These are phyloP conservation scores for Candida piceae DNA, from an alignment of 805 yeast genomes.

Conservation along the genomic window DNA sequence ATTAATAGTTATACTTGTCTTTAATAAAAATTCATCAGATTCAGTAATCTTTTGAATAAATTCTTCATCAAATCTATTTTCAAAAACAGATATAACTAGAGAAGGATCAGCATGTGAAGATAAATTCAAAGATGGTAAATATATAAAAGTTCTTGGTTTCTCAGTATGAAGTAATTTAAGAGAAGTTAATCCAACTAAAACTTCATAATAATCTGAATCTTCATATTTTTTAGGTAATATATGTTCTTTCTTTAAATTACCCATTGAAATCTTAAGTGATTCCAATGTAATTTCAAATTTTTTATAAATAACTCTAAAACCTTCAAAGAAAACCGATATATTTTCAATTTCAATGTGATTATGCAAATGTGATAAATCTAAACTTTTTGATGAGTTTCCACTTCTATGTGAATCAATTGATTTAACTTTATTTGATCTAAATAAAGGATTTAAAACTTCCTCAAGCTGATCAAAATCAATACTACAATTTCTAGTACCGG, in stretches of 20 bases:
- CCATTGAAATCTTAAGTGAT: slow-evolving; percentile 9
- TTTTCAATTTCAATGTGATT: slow-evolving; percentile 1
- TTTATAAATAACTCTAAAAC: slow-evolving; percentile 2
- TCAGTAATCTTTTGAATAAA: slow-evolving; percentile 7
- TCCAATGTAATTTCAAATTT: slow-evolving; percentile 2
- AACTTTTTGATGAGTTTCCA: no score
- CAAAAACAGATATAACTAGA: slow-evolving; percentile 3
- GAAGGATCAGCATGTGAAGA: slow-evolving; percentile 5
- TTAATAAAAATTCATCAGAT: slow-evolving; percentile 17
- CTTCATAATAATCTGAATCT: slow-evolving; percentile 7
- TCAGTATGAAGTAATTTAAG: slow-evolving; percentile 2
- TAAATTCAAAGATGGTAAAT: slow-evolving; percentile 14
- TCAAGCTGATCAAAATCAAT: slow-evolving; percentile 3
- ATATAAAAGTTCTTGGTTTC: slow-evolving; percentile 4
- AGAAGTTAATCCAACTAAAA: slow-evolving; percentile 9
- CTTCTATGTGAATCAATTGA: no score
- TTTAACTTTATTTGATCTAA: background rate
- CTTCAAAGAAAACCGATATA: slow-evolving; percentile 7
- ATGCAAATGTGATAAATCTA: slow-evolving; percentile 2
- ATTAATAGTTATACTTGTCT: slow-evolving; percentile 18
- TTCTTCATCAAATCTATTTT: slow-evolving; percentile 8
- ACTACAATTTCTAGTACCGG: slow-evolving; percentile 2
- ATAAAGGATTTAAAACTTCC: background rate
- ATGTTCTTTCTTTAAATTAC: slow-evolving; percentile 4
- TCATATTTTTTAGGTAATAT: background rate